Conservation (phyloP, 1,284 basidiomycete genomes). For the Cerrena zonata region DNA sequence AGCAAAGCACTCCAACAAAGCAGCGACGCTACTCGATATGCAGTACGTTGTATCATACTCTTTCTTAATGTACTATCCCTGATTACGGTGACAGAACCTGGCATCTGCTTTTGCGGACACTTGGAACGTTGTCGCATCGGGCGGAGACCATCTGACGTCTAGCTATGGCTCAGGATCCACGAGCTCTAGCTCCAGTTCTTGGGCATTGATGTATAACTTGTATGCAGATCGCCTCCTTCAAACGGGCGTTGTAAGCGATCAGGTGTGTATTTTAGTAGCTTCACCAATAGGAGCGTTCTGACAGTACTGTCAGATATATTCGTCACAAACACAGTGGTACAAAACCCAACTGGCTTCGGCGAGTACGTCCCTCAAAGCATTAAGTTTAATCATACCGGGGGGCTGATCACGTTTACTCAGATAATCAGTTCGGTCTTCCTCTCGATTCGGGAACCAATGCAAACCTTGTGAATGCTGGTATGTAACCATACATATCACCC, state of each 20-base stretch:
- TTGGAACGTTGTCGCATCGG: constrained; percentile 32
- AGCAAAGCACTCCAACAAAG: not conserved
- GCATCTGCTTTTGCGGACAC: constrained; percentile 18
- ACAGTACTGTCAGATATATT: not conserved
- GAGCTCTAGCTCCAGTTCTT: constrained; percentile 39
- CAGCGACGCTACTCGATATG: not conserved
- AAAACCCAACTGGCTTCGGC: not conserved
- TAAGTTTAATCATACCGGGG: not conserved
- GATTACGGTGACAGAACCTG: constrained; percentile 2
- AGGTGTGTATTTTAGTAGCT: constrained; percentile 12
- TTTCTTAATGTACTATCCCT: not conserved
- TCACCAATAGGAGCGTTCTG: not conserved
- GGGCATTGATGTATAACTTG: constrained; percentile 62
- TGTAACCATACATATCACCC: not conserved
- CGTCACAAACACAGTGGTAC: not conserved
- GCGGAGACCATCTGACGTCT: constrained; percentile 29
- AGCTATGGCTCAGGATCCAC: no score
- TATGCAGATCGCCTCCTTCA: constrained; percentile 55
- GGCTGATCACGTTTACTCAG: not conserved
- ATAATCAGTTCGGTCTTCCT: not conserved
- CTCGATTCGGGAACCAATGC: not conserved
- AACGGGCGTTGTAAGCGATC: constrained; percentile 15
- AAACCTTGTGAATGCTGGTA: not conserved
- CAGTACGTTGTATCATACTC: not conserved
- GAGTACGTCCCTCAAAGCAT: not conserved